Evolutionary conservation across 345 rosid species (phyloP), one percentile per base, ranked within the genome.

Genomic region (Erodium maritimum): DNA sequence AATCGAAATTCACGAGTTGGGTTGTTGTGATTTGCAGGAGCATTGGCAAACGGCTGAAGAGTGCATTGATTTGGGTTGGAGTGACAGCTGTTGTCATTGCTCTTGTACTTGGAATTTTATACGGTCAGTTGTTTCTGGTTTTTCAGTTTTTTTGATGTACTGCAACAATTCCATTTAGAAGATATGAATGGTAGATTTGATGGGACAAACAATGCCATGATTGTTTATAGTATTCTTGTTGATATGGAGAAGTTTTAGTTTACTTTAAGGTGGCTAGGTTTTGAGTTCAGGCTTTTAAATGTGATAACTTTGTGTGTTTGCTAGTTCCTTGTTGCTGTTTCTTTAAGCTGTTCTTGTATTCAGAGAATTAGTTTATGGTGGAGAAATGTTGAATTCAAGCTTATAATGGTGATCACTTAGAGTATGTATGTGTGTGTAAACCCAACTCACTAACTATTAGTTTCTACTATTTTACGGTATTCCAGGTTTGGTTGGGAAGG

Each of bases 401-500:
- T 25, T 25, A 7, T 2, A 25, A 25, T 25, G 33, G 37, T 29
- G 37, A 29, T 29, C 33, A 25, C 33, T 25, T 7, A 5, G 37
- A 29, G 37, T 29, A 5, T 29, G 37, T 29, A 11, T 29, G 33
- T 25, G 33, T 25, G 57, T n/a, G 21, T 52, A 12, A 29, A 12
- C 21, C 14, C 17, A 42, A 23, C n/a, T 54, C 50, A 23, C 25
- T 45, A 22, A 52, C 22, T 56, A 19, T 69, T 56, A 21, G 22
- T 62, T 56, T 65, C 61, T 50, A 18, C 21, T n/a, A 42, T 62
- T 65, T 59, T 60, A 4, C 70, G 53, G 56, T 61, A 7, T 73
- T 50, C 63, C 65, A 94, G 99, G 97, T 61, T 72, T 89, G 24
- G 73, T 82, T 72, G 99, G 99, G 59, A 90, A 87, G 85, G 99